Base-by-base conservation (phyloP, 768 basidiomycete genomes). In the Amanita rimosa region DNA sequence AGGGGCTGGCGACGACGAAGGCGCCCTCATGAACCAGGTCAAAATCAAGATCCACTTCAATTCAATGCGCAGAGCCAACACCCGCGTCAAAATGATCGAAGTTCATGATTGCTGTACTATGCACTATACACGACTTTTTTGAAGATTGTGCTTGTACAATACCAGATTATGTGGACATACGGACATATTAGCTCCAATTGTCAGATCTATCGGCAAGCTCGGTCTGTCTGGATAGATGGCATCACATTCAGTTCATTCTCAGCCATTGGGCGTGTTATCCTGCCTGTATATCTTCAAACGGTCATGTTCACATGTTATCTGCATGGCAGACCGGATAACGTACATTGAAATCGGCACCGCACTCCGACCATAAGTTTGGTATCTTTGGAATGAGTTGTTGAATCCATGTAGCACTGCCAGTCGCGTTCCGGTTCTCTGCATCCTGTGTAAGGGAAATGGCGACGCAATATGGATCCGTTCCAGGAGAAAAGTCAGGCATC, bases 401-500 rank as follows among this genome's bases (percentile, higher is more conserved):
- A 61, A 52, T 24, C 2, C 6, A 66, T 67, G 50, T 71, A 19
- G 79, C 70, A 16, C 78, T 79, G 3, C 78, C 79, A 21, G 76
- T 78, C 14, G 76, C 71, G 58, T 73, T 82, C 53, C 67, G 62
- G n/a, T 64, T 63, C 44, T 73, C 72, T 41, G 73, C 72, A 40
- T 67, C 59, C 43, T 63, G 58, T 4, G 71, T 72, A 34, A 77
- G 70, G 8, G 60, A 59, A 13, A 68, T 65, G 49, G 67, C 63
- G 26, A 77, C 74, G 55, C 74, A 82, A 17, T 78, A 78, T 34
- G 68, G 62, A 6, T 71, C 73, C 8, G 78, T 78, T 3, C 77
- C 13, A 62, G 61, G 4, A 70, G 54, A 6, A 75, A 22, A 66
- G 4, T 68, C 80, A 8, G 81, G 78, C 8, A 75, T 77, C 45